phyloP scores from a whole-genome alignment of 108 stramenopile species.

The Hondaea fermentalgiana region DNA sequence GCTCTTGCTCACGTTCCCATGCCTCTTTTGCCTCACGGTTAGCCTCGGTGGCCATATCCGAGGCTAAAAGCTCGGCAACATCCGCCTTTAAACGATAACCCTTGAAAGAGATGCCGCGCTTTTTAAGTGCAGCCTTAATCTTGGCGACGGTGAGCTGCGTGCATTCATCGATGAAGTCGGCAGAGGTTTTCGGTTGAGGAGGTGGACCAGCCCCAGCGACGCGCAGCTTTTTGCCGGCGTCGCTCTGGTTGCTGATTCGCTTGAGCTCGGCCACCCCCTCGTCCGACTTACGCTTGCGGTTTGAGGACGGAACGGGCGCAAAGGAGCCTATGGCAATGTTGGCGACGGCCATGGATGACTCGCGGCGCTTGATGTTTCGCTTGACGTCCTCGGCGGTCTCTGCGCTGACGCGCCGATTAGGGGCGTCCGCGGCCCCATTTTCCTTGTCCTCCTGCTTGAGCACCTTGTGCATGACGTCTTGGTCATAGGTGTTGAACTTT shows the following conservation, averaged over 20 bases:
- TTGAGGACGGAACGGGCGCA: neutral
- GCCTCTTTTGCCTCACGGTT: neutral
- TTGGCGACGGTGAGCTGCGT: neutral
- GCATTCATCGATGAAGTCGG: neutral
- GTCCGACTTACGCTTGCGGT: neutral
- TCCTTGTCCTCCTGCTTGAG: neutral
- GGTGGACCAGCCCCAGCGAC: neutral
- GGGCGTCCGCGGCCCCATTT: neutral
- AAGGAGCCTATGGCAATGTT: neutral
- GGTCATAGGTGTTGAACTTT: constrained; percentile 4
- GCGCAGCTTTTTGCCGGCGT: neutral
- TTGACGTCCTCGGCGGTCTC: neutral
- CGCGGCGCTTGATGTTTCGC: neutral
- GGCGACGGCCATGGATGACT: neutral
- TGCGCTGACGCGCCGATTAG: neutral
- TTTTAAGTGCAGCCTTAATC: neutral
- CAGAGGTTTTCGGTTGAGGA: neutral
- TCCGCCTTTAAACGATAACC: neutral
- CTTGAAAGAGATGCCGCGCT: neutral
- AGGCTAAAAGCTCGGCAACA: neutral
- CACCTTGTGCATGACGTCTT: neutral
- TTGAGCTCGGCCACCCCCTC: neutral
- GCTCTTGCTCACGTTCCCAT: neutral
- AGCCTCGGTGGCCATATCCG: neutral
- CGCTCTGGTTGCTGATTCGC: neutral